phyloP scores from a whole-genome alignment of 441 rosid species.

The Erysimum cheiri region DNA sequence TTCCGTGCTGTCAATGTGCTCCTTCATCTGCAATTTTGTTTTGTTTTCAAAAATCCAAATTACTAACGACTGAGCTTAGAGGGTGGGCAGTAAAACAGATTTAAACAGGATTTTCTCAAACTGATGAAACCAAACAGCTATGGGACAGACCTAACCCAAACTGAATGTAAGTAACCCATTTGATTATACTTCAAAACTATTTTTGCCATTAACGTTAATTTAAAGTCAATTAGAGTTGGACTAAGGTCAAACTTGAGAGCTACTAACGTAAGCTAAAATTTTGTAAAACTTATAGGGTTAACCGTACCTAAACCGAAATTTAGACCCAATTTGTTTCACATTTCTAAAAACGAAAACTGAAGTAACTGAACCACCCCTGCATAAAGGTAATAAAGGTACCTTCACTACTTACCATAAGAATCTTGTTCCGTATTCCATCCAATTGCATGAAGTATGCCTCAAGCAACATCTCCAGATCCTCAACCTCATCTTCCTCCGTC shows the following conservation, averaged over 20 bases:
- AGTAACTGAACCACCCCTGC: neutral
- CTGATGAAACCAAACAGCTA: no score
- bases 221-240: no score
- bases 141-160: no score
- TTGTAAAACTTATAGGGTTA: no score
- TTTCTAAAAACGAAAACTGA: neutral
- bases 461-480: conserved; percentile 91
- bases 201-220: no score
- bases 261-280: no score
- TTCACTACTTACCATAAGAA: conserved; percentile 45
- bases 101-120: no score
- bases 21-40: conserved; percentile 51
- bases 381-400: neutral
- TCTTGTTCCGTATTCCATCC: conserved; percentile 89
- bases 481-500: conserved; percentile 68
- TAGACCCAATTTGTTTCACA: neutral
- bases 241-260: no score
- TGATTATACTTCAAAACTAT: no score
- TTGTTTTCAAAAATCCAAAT: neutral
- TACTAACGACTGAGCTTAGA: neutral
- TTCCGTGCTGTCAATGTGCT: conserved; percentile 91
- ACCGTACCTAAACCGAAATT: no score
- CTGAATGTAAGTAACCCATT: no score
- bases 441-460: conserved; percentile 95
- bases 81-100: no score